Base-by-base conservation (phyloP, 805 yeast genomes). In the Hyphopichia homilentoma region DNA sequence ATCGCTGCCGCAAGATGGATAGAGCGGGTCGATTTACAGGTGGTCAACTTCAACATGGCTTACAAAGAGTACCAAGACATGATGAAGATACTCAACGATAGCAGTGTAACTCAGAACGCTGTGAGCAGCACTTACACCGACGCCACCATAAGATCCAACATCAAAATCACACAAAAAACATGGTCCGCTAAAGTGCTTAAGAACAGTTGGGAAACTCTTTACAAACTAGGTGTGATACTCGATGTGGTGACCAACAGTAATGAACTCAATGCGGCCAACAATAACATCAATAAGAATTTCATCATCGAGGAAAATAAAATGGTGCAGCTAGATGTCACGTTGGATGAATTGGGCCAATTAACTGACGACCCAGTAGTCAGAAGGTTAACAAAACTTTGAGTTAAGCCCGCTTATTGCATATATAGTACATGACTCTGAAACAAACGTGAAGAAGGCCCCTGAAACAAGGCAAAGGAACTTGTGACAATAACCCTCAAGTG, bases 1-100 rank as follows among this genome's bases (percentile, higher is more conserved):
- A 77, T 89, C 4, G 77, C 87, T 26, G 81, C 89, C 0, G 85
- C 94, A 0, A 66, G 97, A 27, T 79, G 81, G 32, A 65, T 77
- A 16, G 65, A 75, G 30, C 83, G 79, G 44, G 68, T 68, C 18
- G 79, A 73, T 14, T 56, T 75, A 16, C 77, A 67, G 9, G 66
- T 68, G n/a, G 71, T 85, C 13, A 89, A 86, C 52, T 80, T 88
- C 57, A 84, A 84, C 43, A 59, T 87, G 36, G 83, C 81, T 0
- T 82, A 79, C 52, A 79, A 78, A 20, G 97, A 90, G 53, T 90
- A 86, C 54, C 48, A 51, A n/a, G 63, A 59, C 2, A 70, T 79
- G 66, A 65, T 78, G 27, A 70, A 72, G 34, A 40, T 49, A 0
- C 55, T 67, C 35, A 71, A 74, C 35, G 49, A 59, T 4, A 64